phyloP scores from a whole-genome alignment of 108 stramenopile genomes.

The Skeletonema potamos region DNA sequence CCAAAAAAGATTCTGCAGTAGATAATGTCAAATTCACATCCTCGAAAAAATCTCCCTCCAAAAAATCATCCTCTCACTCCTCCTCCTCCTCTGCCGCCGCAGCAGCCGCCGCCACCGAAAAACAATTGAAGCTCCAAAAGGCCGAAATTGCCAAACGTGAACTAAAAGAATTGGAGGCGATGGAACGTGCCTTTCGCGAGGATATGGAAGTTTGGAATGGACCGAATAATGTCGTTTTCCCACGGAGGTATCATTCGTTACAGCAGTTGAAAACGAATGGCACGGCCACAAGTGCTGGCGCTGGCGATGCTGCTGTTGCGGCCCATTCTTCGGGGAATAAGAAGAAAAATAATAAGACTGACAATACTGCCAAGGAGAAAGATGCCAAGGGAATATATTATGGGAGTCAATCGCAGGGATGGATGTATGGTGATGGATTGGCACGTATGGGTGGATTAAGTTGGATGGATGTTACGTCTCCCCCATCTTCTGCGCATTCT shows the following conservation, averaged over 20 bases:
- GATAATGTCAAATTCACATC: no score
- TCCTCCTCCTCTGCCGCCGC: no score
- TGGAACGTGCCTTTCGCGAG: conserved; percentile 19
- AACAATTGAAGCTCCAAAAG: conserved; percentile 4
- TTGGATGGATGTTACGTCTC: conserved; percentile 27
- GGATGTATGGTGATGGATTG: conserved; percentile 38
- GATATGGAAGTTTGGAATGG: conserved; percentile 12
- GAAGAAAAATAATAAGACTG: not conserved
- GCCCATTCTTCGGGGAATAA: no score
- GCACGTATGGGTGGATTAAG: conserved; percentile 24
- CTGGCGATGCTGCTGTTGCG: no score
- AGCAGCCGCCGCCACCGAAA: no score
- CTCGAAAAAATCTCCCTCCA: no score
- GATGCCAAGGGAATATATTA: not conserved
- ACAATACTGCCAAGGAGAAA: no score
- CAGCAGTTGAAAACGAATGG: not conserved
- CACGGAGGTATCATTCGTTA: conserved; percentile 2
- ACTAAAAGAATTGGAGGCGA: conserved; percentile 20
- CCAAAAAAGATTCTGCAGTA: no score
- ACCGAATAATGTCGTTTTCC: not conserved
- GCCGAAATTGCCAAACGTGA: conserved; percentile 16
- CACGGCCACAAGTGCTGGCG: no score
- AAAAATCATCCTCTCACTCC: no score
- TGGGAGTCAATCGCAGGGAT: conserved; percentile 16
- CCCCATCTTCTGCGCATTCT: not conserved